Conservation (phyloP, 2,329 filamentous ascomycete species). For the Colletotrichum orbiculare region DNA sequence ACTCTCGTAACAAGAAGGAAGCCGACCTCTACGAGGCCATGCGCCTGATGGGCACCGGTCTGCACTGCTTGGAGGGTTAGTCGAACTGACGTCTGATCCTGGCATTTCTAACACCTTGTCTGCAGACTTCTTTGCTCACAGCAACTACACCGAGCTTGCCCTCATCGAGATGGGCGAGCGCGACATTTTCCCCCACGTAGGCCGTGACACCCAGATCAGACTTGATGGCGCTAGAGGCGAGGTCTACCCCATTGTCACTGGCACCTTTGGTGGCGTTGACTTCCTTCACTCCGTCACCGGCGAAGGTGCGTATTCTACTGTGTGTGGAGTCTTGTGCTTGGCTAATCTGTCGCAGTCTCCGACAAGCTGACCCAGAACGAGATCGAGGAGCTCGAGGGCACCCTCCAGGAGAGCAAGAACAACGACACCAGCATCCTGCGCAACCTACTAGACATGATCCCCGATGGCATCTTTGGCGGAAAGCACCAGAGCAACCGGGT, state of each 20-base stretch:
- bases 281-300: constrained; percentile 89
- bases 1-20: constrained; percentile 72
- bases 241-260: constrained; percentile 87
- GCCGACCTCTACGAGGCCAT: constrained; percentile 89
- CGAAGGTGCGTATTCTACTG: constrained; percentile 58
- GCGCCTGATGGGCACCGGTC: constrained; percentile 84
- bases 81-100: constrained; percentile 1
- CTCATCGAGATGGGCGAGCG: constrained; percentile 87
- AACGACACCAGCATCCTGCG: constrained; percentile 80
- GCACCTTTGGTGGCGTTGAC: constrained; percentile 94
- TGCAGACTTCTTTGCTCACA: constrained; percentile 88
- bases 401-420: constrained; percentile 73
- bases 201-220: constrained; percentile 75
- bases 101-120: constrained; percentile 1
- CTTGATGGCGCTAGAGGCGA: constrained; percentile 72
- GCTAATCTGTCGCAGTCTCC: constrained; percentile 64
- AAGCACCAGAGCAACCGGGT: constrained; percentile 80
- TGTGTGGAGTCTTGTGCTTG: background rate
- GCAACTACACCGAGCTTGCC: constrained; percentile 90
- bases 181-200: constrained; percentile 88
- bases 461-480: constrained; percentile 81
- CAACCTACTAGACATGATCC: constrained; percentile 84
- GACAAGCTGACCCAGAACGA: constrained; percentile 94
- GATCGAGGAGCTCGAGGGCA: constrained; percentile 87
- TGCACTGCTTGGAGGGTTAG: constrained; percentile 85